Conservation (phyloP, 805 yeast genomes). For the Blastobotrys peoriensis region DNA sequence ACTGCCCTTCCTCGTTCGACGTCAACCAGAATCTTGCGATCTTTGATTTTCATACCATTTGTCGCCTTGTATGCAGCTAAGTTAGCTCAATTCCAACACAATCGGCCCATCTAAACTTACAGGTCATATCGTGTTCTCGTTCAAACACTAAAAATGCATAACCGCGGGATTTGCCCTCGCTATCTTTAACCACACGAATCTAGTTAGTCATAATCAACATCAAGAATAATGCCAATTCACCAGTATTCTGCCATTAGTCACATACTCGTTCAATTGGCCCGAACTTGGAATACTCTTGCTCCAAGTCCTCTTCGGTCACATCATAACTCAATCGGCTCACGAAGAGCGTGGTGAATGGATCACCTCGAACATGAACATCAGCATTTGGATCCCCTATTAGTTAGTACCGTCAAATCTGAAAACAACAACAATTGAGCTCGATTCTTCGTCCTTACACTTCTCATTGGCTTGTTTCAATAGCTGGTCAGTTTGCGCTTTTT, state of each 20-base stretch:
- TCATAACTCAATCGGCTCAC: slow-evolving; percentile 64
- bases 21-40: slow-evolving; percentile 43
- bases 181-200: slow-evolving; percentile 51
- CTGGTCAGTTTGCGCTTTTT: slow-evolving; percentile 21
- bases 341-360: slow-evolving; percentile 75
- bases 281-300: slow-evolving; percentile 51
- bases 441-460: slow-evolving; percentile 14
- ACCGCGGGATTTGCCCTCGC: slow-evolving; percentile 58
- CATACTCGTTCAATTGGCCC: slow-evolving; percentile 58
- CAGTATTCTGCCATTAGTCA: too few species aligned
- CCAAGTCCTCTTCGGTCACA: slow-evolving; percentile 62
- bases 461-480: slow-evolving; percentile 33
- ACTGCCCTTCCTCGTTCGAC: slow-evolving; percentile 35
- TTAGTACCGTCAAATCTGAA: too few species aligned
- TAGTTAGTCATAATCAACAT: too few species aligned
- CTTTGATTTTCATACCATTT: slow-evolving; percentile 46
- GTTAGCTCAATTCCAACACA: not conserved
- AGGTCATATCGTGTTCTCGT: slow-evolving; percentile 50
- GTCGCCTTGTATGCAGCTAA: slow-evolving; percentile 51
- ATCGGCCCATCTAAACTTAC: not conserved
- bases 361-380: slow-evolving; percentile 57
- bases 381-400: slow-evolving; percentile 44
- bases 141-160: slow-evolving; percentile 78
- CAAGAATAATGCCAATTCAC: too few species aligned
- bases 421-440: too few species aligned